Evolutionary conservation across 2,329 filamentous ascomycete species (phyloP), one percentile per base, ranked within the genome.

Genomic region (Fusarium newnesense): DNA sequence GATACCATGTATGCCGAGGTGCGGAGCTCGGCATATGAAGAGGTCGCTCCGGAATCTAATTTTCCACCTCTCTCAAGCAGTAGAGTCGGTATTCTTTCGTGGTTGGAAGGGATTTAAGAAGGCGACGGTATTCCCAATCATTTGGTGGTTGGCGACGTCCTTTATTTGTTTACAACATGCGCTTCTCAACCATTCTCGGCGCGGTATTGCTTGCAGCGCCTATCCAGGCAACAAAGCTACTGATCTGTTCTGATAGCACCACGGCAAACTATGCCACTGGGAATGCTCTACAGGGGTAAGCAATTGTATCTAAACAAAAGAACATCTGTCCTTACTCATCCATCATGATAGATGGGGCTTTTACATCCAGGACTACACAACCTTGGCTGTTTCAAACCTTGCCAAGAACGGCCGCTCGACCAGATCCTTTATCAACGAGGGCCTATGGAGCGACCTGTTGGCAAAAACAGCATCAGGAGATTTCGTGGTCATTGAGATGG

Each of bases 271-370:
- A 49, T n/a, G 46, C 46, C 7, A 49, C 46, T 4, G 46, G 46
- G 0, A 49, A 49, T 5, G 28, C 46, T 0, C 3, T 49, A 2
- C 46, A 32, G 1, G 46, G 46, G 46, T 49, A 18, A 18, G 15
- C 4, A 11, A 11, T 0, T 30, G 0, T 7, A 0, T 8, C 3
- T n/a, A n/a, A n/a, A n/a, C n/a, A n/a, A n/a, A n/a, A 0, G 4
- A n/a, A 9, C 7, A 30, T 5, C 2, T 6, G 1, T 4, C 13
- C 6, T 30, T 16, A 32, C 28, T 49, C 10, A 49, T n/a, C 16
- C 6, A 16, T 16, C 0, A 6, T 12, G 2, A 18, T n/a, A 32
- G 46, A 3, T 49, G 46, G 46, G 46, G 46, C 3, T 49, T 18
- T n/a, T 49, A 49, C 4, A 49, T 49, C 5, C 46, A 49, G n/a